Base-by-base conservation (phyloP, 2,329 filamentous ascomycete genomes). In the Ceratocystiopsis brevicomis region DNA sequence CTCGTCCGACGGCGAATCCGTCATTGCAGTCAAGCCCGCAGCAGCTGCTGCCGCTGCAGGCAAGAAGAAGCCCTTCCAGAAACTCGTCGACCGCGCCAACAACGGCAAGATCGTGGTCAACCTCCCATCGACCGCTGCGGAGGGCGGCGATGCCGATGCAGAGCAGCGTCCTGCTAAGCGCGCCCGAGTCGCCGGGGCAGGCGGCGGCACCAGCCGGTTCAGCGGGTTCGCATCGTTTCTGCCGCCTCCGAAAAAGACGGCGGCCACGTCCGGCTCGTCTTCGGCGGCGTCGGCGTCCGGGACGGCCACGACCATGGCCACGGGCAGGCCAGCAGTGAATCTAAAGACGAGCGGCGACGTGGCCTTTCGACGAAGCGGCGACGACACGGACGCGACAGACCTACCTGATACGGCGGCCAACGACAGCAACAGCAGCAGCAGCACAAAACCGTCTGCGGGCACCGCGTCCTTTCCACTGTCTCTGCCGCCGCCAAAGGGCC, bases 201-300 rank as follows among this genome's bases (percentile, higher is more conserved):
- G 48, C 5, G 50, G 47, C 15, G 53, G 60, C 9, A 71, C 70
- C 4, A 75, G 77, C 25, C 69, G 71, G 5, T 87, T 93, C 53
- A 71, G 81, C 42, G 81, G 78, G 3, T 90, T 95, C 64, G 90
- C 88, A 57, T 78, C 85, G 2, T 76, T 94, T 51, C 68, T 96
- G 17, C 88, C 88, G 3, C 69, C 87, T 21, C 87, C 88, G 4
- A 96, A 94, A 56, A 68, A 70, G 48, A 54, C 61, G 15, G 61
- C 57, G 42, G 57, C 62, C 50, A 47, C 56, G 15, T 10, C 25
- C 25, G 25, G 6, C 25, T 30, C 25, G 25, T 30, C 25, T 11
- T 30, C 25, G 6, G 25, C 25, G 8, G 4, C 25, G 10, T 30
- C 25, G 8, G 4, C 25, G 10, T 30, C 25, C 25, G 56, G 59